Conservation (phyloP, 1,284 basidiomycete species). For the Sanghuangporus sanghuang region DNA sequence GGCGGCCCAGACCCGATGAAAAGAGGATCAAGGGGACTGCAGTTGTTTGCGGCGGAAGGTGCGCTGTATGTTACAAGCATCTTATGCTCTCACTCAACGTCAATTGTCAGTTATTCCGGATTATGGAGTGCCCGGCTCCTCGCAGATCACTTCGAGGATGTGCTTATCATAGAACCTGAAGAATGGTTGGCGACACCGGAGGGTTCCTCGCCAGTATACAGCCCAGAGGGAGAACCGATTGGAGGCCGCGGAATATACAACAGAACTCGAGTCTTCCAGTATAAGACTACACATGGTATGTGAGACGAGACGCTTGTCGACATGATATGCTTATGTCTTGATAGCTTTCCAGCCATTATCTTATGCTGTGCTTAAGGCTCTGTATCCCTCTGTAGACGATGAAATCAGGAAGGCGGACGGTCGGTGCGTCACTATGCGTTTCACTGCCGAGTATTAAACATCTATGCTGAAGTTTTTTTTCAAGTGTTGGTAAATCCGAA, state of each 20-base stretch:
- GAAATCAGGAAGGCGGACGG: slow-evolving; percentile 16
- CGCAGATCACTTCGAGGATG: slow-evolving; percentile 17
- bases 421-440: not conserved
- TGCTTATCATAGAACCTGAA: slow-evolving; percentile 18
- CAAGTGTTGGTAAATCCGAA: slow-evolving; percentile 3
- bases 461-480: not conserved
- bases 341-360: slow-evolving; percentile 8
- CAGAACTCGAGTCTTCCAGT: slow-evolving; percentile 15
- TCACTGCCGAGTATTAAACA: not conserved
- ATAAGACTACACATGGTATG: slow-evolving; percentile 11
- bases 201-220: slow-evolving; percentile 4
- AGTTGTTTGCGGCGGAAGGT: slow-evolving; percentile 29
- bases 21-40: slow-evolving; percentile 24
- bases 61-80: not conserved
- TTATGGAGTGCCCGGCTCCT: slow-evolving; percentile 16
- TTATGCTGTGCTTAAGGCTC: slow-evolving; percentile 3
- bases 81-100: not conserved
- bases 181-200: slow-evolving; percentile 8
- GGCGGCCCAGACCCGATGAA: slow-evolving; percentile 5
- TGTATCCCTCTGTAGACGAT: slow-evolving; percentile 15
- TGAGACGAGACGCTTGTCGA: not conserved
- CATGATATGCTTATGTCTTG: not conserved
- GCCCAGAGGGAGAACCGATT: slow-evolving; percentile 5
- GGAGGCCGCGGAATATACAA: not conserved
- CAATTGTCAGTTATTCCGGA: slow-evolving; percentile 13